Percentiles rank a stretch among this genome's conserved stretches.
Conservation (phyloP, 345 rosid species). For the Eucalyptus dawsonii region DNA sequence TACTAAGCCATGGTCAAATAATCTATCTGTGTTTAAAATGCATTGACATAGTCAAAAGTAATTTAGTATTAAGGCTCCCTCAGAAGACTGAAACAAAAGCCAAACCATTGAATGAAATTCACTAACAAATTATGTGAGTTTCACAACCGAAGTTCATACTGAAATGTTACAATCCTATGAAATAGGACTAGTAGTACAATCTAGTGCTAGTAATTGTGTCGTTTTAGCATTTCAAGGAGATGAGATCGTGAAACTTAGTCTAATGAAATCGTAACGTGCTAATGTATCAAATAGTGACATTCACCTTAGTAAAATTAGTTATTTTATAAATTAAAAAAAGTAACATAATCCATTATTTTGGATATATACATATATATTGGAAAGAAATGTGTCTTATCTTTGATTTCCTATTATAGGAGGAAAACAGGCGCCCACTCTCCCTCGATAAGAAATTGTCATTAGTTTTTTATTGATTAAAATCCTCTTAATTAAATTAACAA, state of each 20-base stretch:
- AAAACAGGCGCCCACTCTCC: no score
- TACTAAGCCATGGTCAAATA: not conserved
- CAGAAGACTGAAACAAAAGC: not conserved
- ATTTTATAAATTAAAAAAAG: not conserved
- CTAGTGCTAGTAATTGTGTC: not conserved
- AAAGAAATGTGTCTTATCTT: no score
- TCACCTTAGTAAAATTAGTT: not conserved
- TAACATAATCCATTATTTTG: not conserved
- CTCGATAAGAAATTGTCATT: rapidly evolving
- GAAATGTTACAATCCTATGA: not conserved
- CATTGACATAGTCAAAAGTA: not conserved
- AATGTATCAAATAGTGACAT: not conserved
- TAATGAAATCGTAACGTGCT: not conserved
- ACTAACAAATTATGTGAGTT: not conserved
- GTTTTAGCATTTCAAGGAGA: not conserved
- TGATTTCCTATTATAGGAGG: no score
- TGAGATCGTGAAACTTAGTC: not conserved
- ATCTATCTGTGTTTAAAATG: not conserved
- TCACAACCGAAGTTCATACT: not conserved
- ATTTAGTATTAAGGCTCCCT: not conserved
- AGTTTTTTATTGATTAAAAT: no score
- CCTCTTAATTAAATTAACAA: no score
- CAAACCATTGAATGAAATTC: not conserved
- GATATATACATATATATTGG: rapidly evolving
- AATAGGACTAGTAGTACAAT: not conserved